Base-by-base conservation (phyloP, 2,329 filamentous ascomycete genomes). In the Trichoderma sp. region DNA sequence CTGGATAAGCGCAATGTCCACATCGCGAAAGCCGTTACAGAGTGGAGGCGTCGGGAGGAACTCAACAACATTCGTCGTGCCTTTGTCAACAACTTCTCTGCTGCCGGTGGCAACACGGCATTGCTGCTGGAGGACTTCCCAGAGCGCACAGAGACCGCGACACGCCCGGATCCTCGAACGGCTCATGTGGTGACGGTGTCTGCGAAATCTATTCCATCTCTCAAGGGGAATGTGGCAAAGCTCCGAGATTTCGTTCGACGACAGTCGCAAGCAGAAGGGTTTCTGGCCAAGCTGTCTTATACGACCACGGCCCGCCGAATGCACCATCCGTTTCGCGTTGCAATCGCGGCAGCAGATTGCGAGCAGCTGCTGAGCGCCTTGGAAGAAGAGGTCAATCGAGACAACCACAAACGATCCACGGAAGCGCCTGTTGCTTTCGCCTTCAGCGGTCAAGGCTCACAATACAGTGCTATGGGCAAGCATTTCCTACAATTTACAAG, bases 101-200 rank as follows among this genome's bases (percentile, higher is more conserved):
- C 89, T 7, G 88, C 88, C 48, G 89, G 89, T 69, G 89, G 89
- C 12, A 92, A 92, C 75, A 90, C 88, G 1, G 86, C 87, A 17
- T 72, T 91, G 43, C 73, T 91, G 17, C 69, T 91, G 1, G 86
- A 90, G 70, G 80, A 84, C 5, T 80, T 81, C 1, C 82, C 84
- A 26, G 45, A 26, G 5, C 19, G 41, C 21, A 21, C 39, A 24
- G 26, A 5, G 26, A 28, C 9, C 15, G 15, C 57, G 9, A 21
- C 55, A 9, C 14, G 7, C 0, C 45, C 12, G 1, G 57, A 60
- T 50, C 30, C 45, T 41, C 45, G 57, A 7, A 34, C 48, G 5
- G 34, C 56, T 6, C 66, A 67, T 9, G 17, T 66, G 15, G 57
- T 67, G 28, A 43, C 52, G 2, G 19, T 63, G 15, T 57, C 66